Evolutionary conservation across 2,329 filamentous ascomycete genomes (phyloP), one percentile per base, ranked within the genome.

Genomic region (Stagonosporopsis tanaceti): DNA sequence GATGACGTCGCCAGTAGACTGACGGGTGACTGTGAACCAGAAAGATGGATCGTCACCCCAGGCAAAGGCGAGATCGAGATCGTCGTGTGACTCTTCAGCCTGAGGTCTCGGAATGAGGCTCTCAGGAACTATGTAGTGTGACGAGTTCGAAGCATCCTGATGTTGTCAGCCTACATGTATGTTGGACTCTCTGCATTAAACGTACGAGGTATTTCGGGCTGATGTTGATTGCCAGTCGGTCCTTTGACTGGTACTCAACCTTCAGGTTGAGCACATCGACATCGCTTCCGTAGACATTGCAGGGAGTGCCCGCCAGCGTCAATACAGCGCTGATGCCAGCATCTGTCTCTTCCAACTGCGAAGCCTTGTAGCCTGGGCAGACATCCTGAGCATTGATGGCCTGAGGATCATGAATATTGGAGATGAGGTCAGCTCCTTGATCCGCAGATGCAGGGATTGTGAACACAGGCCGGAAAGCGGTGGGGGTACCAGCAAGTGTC

Each of bases 221-320:
- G 52, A 96, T 92, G 64, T 88, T 86, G 47, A 95, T 80, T 53
- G 89, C 87, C 38, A 95, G 75, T 1, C 90, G 83, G 64, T 91
- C 85, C 15, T 77, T 76, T 5, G 85, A 82, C 70, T 91, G 87
- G 63, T 88, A 89, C 67, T 88, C 85, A 12, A 95, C 88, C 3
- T 85, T 83, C 30, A 96, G 78, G 34, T 82, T 83, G 46, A 96
- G 78, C 4, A 83, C 79, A 24, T 87, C 81, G 27, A 96, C 79
- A 70, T 96, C 92, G 7, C 83, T 89, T 0, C 92, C 92, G 62
- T 94, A 96, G 22, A 87, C 84, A 74, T 94, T 90, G 79, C 92
- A 87, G 28, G 84, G 71, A 22, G 78, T 63, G 3, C 85, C 85
- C 35, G 83, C 84, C 50, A 87, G 70, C 0, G 66, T 77, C 64